A percentile compares a stretch with the other conserved stretches of the same genome.
Conservation (phyloP, 352 stramenopile species). For the Globisporangium apiculatum region DNA sequence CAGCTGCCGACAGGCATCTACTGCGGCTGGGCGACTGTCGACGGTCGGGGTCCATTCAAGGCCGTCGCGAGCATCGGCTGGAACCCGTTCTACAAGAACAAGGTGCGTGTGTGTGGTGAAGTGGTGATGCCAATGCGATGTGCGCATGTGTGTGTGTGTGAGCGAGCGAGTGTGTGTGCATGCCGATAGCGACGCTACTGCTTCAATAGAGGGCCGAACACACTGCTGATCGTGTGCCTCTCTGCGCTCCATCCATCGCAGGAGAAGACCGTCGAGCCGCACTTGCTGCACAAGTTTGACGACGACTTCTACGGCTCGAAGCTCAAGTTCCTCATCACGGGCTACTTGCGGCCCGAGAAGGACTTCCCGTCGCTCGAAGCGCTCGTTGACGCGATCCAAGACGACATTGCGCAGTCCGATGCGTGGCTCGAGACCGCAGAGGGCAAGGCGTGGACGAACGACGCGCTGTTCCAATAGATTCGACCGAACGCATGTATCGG, state of each 20-base stretch:
- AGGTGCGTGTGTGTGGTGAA: constrained; percentile 28
- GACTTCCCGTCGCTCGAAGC: constrained; percentile 92
- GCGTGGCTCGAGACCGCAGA: constrained; percentile 54
- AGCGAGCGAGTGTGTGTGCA: neutral
- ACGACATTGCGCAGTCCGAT: constrained; percentile 69
- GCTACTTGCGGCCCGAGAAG: constrained; percentile 91
- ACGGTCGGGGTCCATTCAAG: constrained; percentile 83
- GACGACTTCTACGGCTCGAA: constrained; percentile 93
- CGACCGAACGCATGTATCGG: neutral
- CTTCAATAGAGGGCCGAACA: neutral
- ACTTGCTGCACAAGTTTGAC: constrained; percentile 92
- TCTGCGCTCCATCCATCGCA: constrained; percentile 6
- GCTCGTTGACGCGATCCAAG: constrained; percentile 90
- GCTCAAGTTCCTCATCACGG: constrained; percentile 91
- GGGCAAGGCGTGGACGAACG: constrained; percentile 39
- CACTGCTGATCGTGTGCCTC: neutral
- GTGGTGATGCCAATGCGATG: too few species aligned
- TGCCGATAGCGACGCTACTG: too few species aligned
- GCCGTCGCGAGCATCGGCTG: constrained; percentile 96
- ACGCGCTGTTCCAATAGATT: constrained; percentile 35
- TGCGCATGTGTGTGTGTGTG: neutral
- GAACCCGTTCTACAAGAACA: constrained; percentile 93
- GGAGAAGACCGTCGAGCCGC: constrained; percentile 96
- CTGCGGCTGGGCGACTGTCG: constrained; percentile 89
- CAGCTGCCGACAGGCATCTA: constrained; percentile 89